phyloP scores from a whole-genome alignment of 2,329 filamentous ascomycete species.

The Fusarium nygamai region DNA sequence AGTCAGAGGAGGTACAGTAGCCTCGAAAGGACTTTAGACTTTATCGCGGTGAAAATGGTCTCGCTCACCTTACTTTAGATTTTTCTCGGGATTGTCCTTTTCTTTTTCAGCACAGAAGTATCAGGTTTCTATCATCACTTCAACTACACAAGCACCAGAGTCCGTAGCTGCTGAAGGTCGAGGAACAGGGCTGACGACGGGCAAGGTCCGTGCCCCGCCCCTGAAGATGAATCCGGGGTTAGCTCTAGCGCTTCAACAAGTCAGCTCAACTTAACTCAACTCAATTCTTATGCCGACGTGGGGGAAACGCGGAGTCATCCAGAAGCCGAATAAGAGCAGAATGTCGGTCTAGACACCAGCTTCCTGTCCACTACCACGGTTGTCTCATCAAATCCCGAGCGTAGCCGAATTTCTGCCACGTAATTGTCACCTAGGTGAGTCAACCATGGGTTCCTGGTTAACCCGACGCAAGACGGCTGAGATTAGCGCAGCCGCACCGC shows the following conservation, averaged over 20 bases:
- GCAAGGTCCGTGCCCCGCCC: conserved; percentile 17
- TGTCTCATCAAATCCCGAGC: conserved; percentile 27
- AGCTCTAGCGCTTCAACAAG: conserved; percentile 26
- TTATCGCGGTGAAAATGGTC: too few relatives aligned
- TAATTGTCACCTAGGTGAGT: conserved; percentile 34
- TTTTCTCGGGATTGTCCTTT: too few relatives aligned
- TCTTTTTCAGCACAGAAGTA: too few relatives aligned
- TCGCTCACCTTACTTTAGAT: accelerated
- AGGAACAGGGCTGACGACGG: background rate
- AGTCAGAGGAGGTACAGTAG: background rate
- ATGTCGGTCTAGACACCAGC: background rate
- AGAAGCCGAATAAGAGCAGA: background rate
- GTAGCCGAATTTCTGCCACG: conserved; percentile 21
- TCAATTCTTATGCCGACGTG: conserved; percentile 8
- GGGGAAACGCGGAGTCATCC: conserved; percentile 11
- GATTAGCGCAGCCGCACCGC: conserved; percentile 23
- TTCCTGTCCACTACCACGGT: background rate
- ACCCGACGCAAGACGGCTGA: conserved; percentile 27
- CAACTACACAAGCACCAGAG: background rate
- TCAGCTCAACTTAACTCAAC: background rate
- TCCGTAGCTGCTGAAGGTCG: background rate
- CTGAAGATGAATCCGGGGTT: conserved; percentile 35
- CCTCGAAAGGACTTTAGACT: too few relatives aligned
- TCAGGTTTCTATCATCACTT: accelerated
- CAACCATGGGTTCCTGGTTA: conserved; percentile 17